phyloP scores from a whole-genome alignment of 129 eudicot species.

The Pulicaria dysenterica region DNA sequence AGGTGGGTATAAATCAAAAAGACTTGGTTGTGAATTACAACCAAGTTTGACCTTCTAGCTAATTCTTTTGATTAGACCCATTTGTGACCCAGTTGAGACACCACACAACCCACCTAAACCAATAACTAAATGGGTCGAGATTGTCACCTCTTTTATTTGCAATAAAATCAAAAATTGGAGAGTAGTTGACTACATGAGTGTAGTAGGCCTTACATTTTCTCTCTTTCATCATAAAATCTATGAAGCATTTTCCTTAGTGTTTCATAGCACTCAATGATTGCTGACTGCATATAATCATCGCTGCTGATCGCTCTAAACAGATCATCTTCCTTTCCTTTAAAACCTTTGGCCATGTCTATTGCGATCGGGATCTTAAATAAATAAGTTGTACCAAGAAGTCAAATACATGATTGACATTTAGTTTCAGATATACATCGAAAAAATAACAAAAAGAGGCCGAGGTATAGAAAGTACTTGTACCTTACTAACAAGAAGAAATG shows the following conservation, averaged over 20 bases:
- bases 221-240: conserved; percentile 57
- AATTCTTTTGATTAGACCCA: conserved; percentile 4
- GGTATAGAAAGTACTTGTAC: conserved; percentile 35
- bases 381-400: conserved; percentile 4
- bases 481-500: conserved; percentile 99
- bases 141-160: not conserved
- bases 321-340: conserved; percentile 79
- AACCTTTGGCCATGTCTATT: conserved; percentile 98
- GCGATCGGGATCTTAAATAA: conserved; percentile 87
- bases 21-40: conserved; percentile 7
- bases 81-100: not conserved
- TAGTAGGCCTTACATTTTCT: conserved; percentile 54
- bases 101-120: not conserved
- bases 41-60: not conserved
- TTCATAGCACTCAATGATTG: conserved; percentile 88
- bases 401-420: conserved; percentile 12
- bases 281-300: conserved; percentile 86
- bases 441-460: not conserved
- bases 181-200: no score
- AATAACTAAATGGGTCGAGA: not conserved
- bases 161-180: no score
- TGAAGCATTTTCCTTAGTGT: conserved; percentile 60
- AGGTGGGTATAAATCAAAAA: not conserved
- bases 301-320: conserved; percentile 62
- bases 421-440: conserved; percentile 9